phyloP scores from a whole-genome alignment of 345 rosid species.

The Populus tremula region DNA sequence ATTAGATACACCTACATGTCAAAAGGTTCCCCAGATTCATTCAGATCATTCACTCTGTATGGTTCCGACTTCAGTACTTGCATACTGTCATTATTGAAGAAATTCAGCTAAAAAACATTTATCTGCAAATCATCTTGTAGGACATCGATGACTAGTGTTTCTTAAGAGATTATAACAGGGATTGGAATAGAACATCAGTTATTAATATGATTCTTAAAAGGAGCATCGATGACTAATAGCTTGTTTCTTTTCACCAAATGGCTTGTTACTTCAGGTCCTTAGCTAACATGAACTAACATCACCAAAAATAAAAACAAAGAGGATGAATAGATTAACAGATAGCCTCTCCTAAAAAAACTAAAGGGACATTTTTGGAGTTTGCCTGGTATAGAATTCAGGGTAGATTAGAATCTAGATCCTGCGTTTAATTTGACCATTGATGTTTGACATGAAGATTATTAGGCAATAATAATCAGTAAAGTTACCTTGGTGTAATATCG shows the following conservation, averaged over 20 bases:
- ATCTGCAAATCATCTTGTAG: not conserved
- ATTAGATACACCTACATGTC: not conserved
- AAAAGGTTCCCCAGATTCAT: not conserved
- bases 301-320: not conserved
- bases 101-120: not conserved
- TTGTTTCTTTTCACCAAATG: not conserved
- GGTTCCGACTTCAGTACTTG: not conserved
- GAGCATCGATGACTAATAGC: too few species aligned
- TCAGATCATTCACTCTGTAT: not conserved
- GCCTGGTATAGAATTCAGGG: not conserved
- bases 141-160: not conserved
- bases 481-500: slow-evolving; percentile 89
- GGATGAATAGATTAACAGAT: not conserved
- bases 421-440: not conserved
- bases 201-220: not conserved
- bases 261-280: not conserved
- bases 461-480: not conserved
- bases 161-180: too few species aligned
- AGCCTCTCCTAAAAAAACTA: not conserved
- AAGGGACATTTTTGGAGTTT: not conserved
- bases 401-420: not conserved
- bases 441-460: not conserved
- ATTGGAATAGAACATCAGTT: not conserved
- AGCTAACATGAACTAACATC: not conserved
- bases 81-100: not conserved